Base-by-base conservation (phyloP, 148 eudicot species). In the Rhododendron vialii region DNA sequence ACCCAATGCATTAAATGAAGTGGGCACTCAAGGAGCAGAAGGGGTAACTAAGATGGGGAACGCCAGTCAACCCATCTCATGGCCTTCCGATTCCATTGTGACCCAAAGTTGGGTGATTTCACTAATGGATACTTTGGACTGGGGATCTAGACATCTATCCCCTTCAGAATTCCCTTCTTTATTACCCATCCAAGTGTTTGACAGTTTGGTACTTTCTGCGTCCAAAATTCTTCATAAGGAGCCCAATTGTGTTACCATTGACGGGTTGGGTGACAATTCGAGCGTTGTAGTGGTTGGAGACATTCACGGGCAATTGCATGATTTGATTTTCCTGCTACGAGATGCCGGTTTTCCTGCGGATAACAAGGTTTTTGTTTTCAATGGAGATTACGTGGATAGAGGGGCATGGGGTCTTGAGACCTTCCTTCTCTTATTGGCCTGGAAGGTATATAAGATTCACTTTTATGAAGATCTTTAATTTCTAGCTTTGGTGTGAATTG, bases 391-490 rank as follows among this genome's bases (percentile, higher is more conserved):
- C 87, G 98, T 96, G 51, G 99, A 96, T 90, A 89, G 98, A 33
- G 99, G 99, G 1, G 99, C 98, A 18, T 96, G 99, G 99, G 99
- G 99, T 26, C 93, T 96, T 69, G 98, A 96, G 89, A 95, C 98
- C 20, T 96, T 92, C 78, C 85, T 96, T 73, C 84, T 94, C 74
- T 86, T 96, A 61, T 86, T 96, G 73, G 94, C 98, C 88, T 24
- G 76, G 76, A 71, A 71, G 76, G 76, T 71, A 71, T 30, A 30
- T 28, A 71, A 28, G 17, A 28, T 71, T 71, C 76, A 71, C 76
- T 30, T 71, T 13, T 71, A 4, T 71, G 36, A 28, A 28, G 26
- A 71, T 30, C 38, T 13, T 71, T 71, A 30, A 13, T 71, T 30
- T 71, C 38, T 13, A 71, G 38, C 38, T 71, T 12, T 71, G 12